Base-by-base conservation (phyloP, 2,329 filamentous ascomycete species). In the Hypoxylon sp. region DNA sequence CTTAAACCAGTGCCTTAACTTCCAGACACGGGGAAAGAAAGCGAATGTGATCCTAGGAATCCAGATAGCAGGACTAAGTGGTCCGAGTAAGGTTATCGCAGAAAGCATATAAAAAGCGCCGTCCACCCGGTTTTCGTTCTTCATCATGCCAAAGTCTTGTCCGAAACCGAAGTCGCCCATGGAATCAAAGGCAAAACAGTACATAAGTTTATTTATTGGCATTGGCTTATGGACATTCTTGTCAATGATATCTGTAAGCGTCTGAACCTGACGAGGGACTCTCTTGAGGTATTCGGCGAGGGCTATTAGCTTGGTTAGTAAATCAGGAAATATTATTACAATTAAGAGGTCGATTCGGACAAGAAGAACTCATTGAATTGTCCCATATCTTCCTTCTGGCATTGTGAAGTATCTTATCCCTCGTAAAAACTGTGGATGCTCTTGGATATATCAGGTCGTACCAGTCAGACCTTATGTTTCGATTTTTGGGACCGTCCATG, bases 131-230 rank as follows among this genome's bases (percentile, higher is more conserved):
- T 31, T 50, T 31, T 29, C 4, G 9, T 37, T 29, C 35, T 14
- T 54, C 39, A 65, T 39, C 39, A 65, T n/a, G 31, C 44, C 51
- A 22, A 65, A 65, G 31, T 53, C 48, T 48, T 48, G 13, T 5
- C 55, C 48, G 13, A 65, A 65, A 2, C 26, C 55, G 46, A 24
- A 44, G 17, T 64, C 61, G 11, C 53, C 61, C 61, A 59, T 64
- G 26, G 48, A 33, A 47, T 64, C 61, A 47, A 64, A 64, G 26
- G 61, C 35, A 24, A 59, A 64, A 54, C 61, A 64, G 26, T 44
- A 19, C 54, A 64, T 44, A 14, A 64, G 14, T 5, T 64, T 47
- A 22, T 59, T 53, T 17, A 64, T 13, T 37, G 19, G 29, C 3
- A 66, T 37, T 35, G 51, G 48, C 2, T 9, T 33, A 2, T 17